Evolutionary conservation across 768 basidiomycete species (phyloP).

Genomic region (Termitomyces sp.): DNA sequence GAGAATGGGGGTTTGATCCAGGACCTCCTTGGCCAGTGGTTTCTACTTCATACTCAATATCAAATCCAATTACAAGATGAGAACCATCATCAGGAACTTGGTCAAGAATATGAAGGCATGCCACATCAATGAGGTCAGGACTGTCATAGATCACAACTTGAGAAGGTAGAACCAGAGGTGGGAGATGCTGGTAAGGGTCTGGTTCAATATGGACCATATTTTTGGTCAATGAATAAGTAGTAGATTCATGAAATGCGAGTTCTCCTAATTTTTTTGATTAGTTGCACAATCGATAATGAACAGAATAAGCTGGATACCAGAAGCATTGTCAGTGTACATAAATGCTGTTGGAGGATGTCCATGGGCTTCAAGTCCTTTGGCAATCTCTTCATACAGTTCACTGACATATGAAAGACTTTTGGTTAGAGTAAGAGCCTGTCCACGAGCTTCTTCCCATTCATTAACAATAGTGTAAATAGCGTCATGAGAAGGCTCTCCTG

Average conservation of each 20-base stretch:
- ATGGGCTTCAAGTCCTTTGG: background rate
- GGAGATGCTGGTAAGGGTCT: background rate
- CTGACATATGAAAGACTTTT: constrained; percentile 8
- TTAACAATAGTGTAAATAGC: constrained; percentile 2
- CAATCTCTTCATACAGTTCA: constrained; percentile 8
- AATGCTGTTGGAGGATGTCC: background rate
- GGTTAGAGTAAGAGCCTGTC: constrained; percentile 2
- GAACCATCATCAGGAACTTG: background rate
- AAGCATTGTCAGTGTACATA: constrained; percentile 5
- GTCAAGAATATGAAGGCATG: constrained; percentile 2
- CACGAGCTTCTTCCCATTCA: constrained; percentile 6
- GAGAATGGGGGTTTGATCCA: background rate
- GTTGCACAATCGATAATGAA: background rate
- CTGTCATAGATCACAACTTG: background rate
- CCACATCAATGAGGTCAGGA: constrained; percentile 4
- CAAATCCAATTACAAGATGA: constrained; percentile 3
- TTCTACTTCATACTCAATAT: constrained; percentile 5
- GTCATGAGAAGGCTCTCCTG: constrained; percentile 3
- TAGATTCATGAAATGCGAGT: constrained; percentile 7
- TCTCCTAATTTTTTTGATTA: background rate
- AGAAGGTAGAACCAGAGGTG: background rate
- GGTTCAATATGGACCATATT: background rate
- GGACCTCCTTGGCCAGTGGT: constrained; percentile 3
- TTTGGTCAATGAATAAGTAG: background rate
- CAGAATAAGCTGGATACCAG: background rate